Conservation (phyloP, 2,329 filamentous ascomycete species). For the Colletotrichum abscissum region DNA sequence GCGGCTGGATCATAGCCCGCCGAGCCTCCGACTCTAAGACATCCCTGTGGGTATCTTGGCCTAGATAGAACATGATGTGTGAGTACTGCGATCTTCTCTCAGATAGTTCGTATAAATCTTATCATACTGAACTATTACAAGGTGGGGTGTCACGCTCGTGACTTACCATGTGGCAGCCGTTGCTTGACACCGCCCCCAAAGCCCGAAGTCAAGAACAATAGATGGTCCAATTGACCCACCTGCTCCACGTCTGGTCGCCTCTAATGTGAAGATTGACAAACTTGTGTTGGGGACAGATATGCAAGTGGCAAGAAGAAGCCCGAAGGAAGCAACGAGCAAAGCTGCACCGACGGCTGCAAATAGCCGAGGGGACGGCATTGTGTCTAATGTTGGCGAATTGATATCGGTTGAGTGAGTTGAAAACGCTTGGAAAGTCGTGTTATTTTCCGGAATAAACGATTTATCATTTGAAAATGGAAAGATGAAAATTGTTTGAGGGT, state of each 20-base stretch:
- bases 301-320: not conserved
- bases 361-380: not conserved
- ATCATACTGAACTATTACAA: too few relatives aligned
- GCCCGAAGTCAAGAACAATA: not conserved
- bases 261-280: not conserved
- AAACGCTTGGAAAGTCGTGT: too few relatives aligned
- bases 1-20: not conserved
- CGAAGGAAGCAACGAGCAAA: not conserved
- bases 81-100: not conserved
- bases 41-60: not conserved
- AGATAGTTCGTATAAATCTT: too few relatives aligned
- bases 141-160: too few relatives aligned
- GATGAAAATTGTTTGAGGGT: too few relatives aligned
- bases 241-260: not conserved
- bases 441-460: too few relatives aligned
- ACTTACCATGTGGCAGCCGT: not conserved
- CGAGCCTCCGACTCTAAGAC: not conserved
- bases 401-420: accelerated
- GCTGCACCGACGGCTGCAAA: not conserved
- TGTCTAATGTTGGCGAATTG: not conserved
- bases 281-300: not conserved
- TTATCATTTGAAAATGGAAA: too few relatives aligned
- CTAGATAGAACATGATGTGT: not conserved
- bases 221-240: too few relatives aligned
- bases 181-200: not conserved